phyloP scores from a whole-genome alignment of 1,139 yeast genomes.

The Saccharomycopsis phalli region DNA sequence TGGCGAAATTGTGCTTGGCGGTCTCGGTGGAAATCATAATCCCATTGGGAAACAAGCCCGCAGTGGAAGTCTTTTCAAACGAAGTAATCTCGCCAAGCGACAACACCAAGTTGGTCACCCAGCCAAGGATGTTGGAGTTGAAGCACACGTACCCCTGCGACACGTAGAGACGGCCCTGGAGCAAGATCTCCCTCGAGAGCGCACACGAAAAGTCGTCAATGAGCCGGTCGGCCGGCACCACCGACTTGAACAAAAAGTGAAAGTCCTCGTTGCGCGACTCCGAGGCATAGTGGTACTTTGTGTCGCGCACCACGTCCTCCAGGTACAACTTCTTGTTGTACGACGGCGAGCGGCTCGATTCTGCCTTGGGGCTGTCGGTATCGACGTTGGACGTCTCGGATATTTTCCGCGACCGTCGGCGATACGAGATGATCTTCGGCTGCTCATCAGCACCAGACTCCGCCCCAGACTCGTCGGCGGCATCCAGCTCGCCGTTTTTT shows the following conservation, averaged over 20 bases:
- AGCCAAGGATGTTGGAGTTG: slow-evolving; percentile 65
- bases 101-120: slow-evolving; percentile 59
- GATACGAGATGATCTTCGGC: slow-evolving; percentile 17
- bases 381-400: slow-evolving; percentile 7
- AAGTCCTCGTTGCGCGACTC: slow-evolving; percentile 52
- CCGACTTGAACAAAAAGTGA: slow-evolving; percentile 49
- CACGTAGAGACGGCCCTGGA: slow-evolving; percentile 64
- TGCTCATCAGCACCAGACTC: slow-evolving; percentile 2
- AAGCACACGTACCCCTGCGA: slow-evolving; percentile 54
- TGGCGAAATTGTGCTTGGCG: slow-evolving; percentile 64
- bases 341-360: slow-evolving; percentile 11
- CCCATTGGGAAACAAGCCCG: slow-evolving; percentile 68
- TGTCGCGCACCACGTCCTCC: slow-evolving; percentile 15
- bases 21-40: slow-evolving; percentile 63
- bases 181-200: slow-evolving; percentile 55
- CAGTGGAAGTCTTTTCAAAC: slow-evolving; percentile 64
- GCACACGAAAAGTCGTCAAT: slow-evolving; percentile 69
- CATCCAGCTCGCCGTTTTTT: background rate
- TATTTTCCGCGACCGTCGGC: slow-evolving; percentile 18
- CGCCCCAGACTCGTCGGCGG: background rate
- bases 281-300: slow-evolving; percentile 24
- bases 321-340: slow-evolving; percentile 16
- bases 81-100: slow-evolving; percentile 64
- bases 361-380: background rate
- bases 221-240: slow-evolving; percentile 45